Percentiles rank a stretch among this genome's conserved stretches.
These are phyloP conservation scores for Paecilomyces fulvus DNA, from an alignment of 2,329 filamentous ascomycete species.

Conservation along the genomic window DNA sequence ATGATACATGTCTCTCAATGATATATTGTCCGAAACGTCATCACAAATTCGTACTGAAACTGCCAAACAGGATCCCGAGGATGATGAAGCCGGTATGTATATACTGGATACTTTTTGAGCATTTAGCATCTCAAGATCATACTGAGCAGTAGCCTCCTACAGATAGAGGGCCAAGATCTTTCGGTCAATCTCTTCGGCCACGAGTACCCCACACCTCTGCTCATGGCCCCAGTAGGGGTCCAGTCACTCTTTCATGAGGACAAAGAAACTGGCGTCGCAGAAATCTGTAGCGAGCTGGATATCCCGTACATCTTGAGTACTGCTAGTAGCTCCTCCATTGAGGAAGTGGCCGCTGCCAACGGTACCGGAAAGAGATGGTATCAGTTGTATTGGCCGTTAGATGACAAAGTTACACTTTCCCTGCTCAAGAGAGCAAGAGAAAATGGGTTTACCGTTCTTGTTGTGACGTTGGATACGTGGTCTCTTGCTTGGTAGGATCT, in stretches of 20 bases:
- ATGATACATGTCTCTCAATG: not conserved
- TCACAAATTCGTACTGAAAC: conserved; percentile 3
- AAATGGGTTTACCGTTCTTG: conserved; percentile 55
- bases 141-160: not conserved
- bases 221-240: conserved; percentile 62
- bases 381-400: conserved; percentile 66
- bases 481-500: conserved; percentile 49
- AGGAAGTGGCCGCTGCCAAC: conserved; percentile 55
- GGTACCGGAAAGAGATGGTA: conserved; percentile 57
- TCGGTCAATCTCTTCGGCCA: conserved; percentile 45
- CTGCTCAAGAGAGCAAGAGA: conserved; percentile 54
- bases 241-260: conserved; percentile 60
- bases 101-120: conserved; percentile 8
- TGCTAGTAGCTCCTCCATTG: conserved; percentile 55
- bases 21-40: not conserved
- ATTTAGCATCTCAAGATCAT: not conserved
- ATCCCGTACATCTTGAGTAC: conserved; percentile 63
- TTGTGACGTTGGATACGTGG: conserved; percentile 67
- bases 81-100: conserved; percentile 34
- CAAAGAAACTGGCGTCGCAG: conserved; percentile 55
- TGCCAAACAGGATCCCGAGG: conserved; percentile 41
- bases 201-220: conserved; percentile 43
- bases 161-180: conserved; percentile 38
- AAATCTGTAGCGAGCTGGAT: conserved; percentile 51
- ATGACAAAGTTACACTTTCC: conserved; percentile 57